Conservation (phyloP, 345 rosid genomes). For the Citropsis articulata region DNA sequence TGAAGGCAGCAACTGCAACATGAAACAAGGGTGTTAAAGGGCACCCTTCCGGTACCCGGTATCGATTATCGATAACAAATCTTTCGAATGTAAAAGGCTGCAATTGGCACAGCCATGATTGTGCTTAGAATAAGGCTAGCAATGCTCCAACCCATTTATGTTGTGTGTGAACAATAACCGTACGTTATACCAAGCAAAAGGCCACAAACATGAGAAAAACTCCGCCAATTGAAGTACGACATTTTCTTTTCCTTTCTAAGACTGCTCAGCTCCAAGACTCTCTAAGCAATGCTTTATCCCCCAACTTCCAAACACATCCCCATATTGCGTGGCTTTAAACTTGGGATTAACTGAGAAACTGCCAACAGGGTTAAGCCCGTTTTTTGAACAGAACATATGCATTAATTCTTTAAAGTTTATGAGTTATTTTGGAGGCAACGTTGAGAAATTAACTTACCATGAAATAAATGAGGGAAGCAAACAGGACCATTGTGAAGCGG, state of each 20-base stretch:
- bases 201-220: slow-evolving; percentile 35
- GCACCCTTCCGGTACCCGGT: slow-evolving; percentile 29
- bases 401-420: neutral
- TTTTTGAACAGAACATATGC: neutral
- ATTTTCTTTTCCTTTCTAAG: slow-evolving; percentile 50
- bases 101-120: slow-evolving; percentile 26
- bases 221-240: slow-evolving; percentile 61
- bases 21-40: slow-evolving; percentile 36
- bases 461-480: slow-evolving; percentile 41
- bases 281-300: slow-evolving; percentile 49
- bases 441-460: neutral
- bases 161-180: slow-evolving; percentile 35
- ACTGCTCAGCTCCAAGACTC: slow-evolving; percentile 60
- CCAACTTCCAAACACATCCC: slow-evolving; percentile 25
- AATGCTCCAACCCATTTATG: slow-evolving; percentile 34
- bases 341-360: slow-evolving; percentile 36
- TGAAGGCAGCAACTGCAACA: slow-evolving; percentile 37
- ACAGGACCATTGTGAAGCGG: slow-evolving; percentile 33
- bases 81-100: slow-evolving; percentile 25
- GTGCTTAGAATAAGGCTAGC: slow-evolving; percentile 33
- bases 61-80: slow-evolving; percentile 34
- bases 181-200: slow-evolving; percentile 35
- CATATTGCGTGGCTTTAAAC: slow-evolving; percentile 26
- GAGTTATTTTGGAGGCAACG: no score
- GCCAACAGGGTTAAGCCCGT: slow-evolving; percentile 44